Conservation (phyloP, 2,329 filamentous ascomycete genomes). For the Paecilomyces sp. region DNA sequence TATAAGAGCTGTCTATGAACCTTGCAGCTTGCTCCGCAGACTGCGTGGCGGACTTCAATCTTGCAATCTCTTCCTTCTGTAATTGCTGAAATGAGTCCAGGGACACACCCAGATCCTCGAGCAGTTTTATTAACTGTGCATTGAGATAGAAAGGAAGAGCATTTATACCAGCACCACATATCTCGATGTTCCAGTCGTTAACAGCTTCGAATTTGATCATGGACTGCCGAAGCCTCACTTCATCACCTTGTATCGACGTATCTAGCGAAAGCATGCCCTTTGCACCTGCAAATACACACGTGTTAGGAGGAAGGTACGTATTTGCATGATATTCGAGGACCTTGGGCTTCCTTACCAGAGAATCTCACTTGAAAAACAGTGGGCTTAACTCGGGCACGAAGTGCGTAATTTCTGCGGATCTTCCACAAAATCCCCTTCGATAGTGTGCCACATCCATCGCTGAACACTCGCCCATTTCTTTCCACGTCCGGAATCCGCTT, state of each 20-base stretch:
- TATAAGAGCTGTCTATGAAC: slow-evolving; percentile 57
- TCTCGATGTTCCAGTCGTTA: slow-evolving; percentile 15
- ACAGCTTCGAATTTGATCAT: slow-evolving; percentile 65
- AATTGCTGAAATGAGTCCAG: slow-evolving; percentile 55
- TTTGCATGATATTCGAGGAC: background rate
- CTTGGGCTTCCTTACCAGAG: slow-evolving; percentile 39
- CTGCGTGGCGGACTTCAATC: slow-evolving; percentile 54
- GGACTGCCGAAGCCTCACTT: slow-evolving; percentile 59
- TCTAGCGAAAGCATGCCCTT: slow-evolving; percentile 77
- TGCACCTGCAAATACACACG: slow-evolving; percentile 26
- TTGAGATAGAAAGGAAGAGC: slow-evolving; percentile 67
- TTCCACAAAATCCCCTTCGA: slow-evolving; percentile 52
- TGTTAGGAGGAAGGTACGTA: background rate
- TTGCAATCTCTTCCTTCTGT: slow-evolving; percentile 56
- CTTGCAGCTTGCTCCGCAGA: slow-evolving; percentile 52
- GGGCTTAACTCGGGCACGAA: slow-evolving; percentile 13
- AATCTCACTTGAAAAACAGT: slow-evolving; percentile 62
- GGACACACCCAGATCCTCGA: slow-evolving; percentile 67
- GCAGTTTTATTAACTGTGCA: slow-evolving; percentile 74
- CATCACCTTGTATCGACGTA: slow-evolving; percentile 48
- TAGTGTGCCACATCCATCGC: slow-evolving; percentile 72
- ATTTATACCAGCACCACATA: slow-evolving; percentile 53
- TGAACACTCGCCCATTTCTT: slow-evolving; percentile 52
- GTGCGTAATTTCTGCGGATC: slow-evolving; percentile 46
- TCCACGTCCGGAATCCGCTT: slow-evolving; percentile 17